phyloP scores from a whole-genome alignment of 805 yeast genomes.

The Saccharomycopsis synnaedendra region DNA sequence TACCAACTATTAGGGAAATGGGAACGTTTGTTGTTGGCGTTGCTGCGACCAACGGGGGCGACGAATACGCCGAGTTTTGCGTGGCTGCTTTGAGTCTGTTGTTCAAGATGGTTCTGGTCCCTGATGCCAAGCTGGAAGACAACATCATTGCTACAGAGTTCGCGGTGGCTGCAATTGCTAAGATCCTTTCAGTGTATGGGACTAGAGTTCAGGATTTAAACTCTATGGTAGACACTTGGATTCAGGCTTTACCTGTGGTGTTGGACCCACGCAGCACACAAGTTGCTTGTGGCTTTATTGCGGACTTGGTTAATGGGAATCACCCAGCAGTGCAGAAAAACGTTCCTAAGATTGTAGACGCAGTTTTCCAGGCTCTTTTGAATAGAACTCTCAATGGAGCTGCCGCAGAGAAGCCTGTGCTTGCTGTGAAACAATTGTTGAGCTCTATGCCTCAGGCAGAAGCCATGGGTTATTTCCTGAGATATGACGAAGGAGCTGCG shows the following conservation, averaged over 20 bases:
- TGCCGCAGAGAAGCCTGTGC: conserved; percentile 55
- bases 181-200: conserved; percentile 60
- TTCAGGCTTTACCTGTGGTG: conserved; percentile 67
- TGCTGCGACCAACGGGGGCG: conserved; percentile 75
- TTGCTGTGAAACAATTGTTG: conserved; percentile 51
- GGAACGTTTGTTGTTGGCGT: conserved; percentile 79
- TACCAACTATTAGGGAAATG: conserved; percentile 73
- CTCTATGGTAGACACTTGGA: conserved; percentile 62
- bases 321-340: conserved; percentile 50
- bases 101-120: conserved; percentile 57
- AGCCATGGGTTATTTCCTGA: conserved; percentile 51
- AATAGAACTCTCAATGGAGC: conserved; percentile 57
- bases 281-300: conserved; percentile 64
- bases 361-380: conserved; percentile 64
- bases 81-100: conserved; percentile 65
- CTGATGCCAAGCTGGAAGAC: conserved; percentile 80
- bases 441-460: conserved; percentile 56
- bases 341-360: conserved; percentile 50
- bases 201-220: conserved; percentile 43
- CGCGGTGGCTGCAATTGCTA: conserved; percentile 73
- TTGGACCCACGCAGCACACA: conserved; percentile 87
- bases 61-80: conserved; percentile 47
- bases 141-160: conserved; percentile 82
- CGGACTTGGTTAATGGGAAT: conserved; percentile 55
- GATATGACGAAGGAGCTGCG: conserved; percentile 50